Evolutionary conservation across 1,284 basidiomycete genomes (phyloP), one percentile per base, ranked within the genome.

Genomic region (Cutaneotrichosporon cavernicola): DNA sequence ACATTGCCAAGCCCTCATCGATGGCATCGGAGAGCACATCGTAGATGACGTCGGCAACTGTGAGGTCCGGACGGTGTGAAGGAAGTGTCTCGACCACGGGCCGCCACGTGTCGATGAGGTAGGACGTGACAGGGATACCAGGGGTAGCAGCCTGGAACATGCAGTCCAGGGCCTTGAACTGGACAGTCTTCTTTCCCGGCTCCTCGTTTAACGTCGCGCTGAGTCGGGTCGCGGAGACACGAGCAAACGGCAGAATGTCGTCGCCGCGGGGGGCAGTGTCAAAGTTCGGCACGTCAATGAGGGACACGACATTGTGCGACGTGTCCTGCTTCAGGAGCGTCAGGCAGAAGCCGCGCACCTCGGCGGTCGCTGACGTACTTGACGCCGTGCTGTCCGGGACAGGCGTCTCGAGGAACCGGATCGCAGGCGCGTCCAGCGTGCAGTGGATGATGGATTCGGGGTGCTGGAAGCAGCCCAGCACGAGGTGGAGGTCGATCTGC

Each of bases 1-100:
- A 65, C 2, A 60, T 21, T 1, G 66, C 34, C n/a, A 64, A 60
- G n/a, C 58, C 64, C 16, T 47, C 46, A 7, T 49, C 55, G 7
- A 61, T 40, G 0, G 71, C 71, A 1, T 63, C 62, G 6, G 61
- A 62, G n/a, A 74, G 38, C 4, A 74, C 69, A 31, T 64, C 62
- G 63, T 71, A 73, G 4, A 77, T 56, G 26, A 73, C 53, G 10
- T 61, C 52, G 18, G 63, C 64, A 10, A 51, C 36, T 0, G 56
- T 53, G 21, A 60, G 56, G 31, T 2, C 50, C 46, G 57, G 52
- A 38, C 14, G 57, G 22, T 21, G 16, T 18, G 40, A 50, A 2
- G 63, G 63, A 6, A 65, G 40, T 1, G 32, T 56, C 22, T 60
- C 38, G 30, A 69, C 13, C 7, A 63, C 58, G 1, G 58, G 40